Conservation (phyloP, 768 basidiomycete species). For the Agaricus blazei region DNA sequence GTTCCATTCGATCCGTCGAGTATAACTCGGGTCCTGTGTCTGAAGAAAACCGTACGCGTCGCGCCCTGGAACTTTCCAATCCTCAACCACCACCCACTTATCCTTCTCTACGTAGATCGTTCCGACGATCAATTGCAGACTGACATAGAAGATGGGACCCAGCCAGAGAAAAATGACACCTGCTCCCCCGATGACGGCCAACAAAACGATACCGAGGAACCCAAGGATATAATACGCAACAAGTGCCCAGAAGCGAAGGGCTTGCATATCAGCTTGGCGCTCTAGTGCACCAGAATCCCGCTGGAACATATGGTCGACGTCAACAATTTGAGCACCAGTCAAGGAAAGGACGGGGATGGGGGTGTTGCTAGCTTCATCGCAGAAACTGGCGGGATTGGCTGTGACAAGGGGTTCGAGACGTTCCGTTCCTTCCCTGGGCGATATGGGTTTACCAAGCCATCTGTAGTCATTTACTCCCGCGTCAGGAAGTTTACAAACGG, state of each 20-base stretch:
- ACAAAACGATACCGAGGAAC: background rate
- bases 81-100: constrained; percentile 8
- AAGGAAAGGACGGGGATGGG: constrained; percentile 7
- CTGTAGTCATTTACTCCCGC: background rate
- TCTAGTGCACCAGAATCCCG: constrained; percentile 2
- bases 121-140: background rate
- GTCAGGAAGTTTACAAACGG: constrained; percentile 14
- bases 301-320: constrained; percentile 11
- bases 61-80: constrained; percentile 4
- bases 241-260: background rate
- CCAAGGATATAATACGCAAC: background rate
- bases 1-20: constrained; percentile 9
- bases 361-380: background rate
- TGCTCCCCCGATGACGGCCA: background rate
- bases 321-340: background rate
- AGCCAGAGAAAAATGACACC: background rate
- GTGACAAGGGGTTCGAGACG: constrained; percentile 4
- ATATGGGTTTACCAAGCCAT: constrained; percentile 7
- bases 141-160: background rate
- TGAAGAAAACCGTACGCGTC: constrained; percentile 4
- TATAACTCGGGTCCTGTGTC: constrained; percentile 10
- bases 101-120: constrained; percentile 9
- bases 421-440: background rate
- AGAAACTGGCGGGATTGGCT: background rate
- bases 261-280: background rate